Evolutionary conservation across 78 protist species (phyloP), one percentile per base, ranked within the genome.

Genomic region (Cavenderia fasciculata): DNA sequence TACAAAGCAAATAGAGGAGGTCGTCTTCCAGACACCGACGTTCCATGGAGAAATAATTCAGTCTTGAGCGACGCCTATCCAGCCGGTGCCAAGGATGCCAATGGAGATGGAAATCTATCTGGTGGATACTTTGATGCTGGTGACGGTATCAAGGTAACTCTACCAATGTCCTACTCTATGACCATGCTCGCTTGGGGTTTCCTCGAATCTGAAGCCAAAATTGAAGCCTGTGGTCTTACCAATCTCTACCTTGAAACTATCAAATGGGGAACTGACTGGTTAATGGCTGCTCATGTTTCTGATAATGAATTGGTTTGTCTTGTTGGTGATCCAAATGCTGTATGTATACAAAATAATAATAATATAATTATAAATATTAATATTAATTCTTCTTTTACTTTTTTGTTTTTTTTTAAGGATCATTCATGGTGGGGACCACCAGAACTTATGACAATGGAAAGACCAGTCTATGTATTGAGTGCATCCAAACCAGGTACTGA

Each of bases 111-210:
- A n/a, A 40, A 82, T 44, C 46, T 82, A 21, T 66, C 77, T 31
- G 52, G 52, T 38, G 92, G 92, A 5, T 86, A 86, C 33, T 86
- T 86, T 71, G 92, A 86, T 66, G 92, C 92, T 34, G 92, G 92
- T 38, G 92, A 86, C 25, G 72, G 69, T 71, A 82, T 82, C 19
- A 86, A 86, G 59, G 66, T 85, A 54, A 31, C n/a, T 16, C 31
- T 85, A 8, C 92, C 92, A 36, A 56, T 47, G 70, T 6, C 92
- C 0, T 66, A 3, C 21, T 85, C 92, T 11, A 85, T 85, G 92
- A 69, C 92, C 0, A 52, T 51, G 63, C 49, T 85, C n/a, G 77
- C 71, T 46, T 56, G 61, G 61, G 36, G 78, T 25, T 73, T 51
- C 19, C 34, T 69, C 6, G 79, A 69, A 27, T 68, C 33, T 8